A percentile compares a stretch with the other conserved stretches of the same genome.
phyloP scores from a whole-genome alignment of 2,329 filamentous ascomycete species.

The Verticillium longisporum region DNA sequence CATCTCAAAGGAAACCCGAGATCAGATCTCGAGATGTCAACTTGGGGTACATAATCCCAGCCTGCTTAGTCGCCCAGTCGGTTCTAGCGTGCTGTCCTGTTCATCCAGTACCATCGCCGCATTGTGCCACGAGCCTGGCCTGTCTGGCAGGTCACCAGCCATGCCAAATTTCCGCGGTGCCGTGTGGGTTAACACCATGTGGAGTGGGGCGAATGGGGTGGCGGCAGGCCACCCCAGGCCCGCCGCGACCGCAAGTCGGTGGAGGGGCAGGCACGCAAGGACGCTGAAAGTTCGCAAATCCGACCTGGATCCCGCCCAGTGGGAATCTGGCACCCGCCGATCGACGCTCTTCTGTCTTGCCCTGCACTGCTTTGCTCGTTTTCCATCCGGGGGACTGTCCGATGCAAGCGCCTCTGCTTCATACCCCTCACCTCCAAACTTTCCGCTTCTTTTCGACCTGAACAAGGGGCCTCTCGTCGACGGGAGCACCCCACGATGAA shows the following conservation, averaged over 20 bases:
- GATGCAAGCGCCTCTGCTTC: neutral
- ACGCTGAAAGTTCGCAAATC: neutral
- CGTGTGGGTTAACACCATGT: neutral
- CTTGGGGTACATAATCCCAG: neutral
- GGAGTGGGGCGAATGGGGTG: neutral
- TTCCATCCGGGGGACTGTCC: neutral
- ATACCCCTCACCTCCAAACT: neutral
- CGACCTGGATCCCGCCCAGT: neutral
- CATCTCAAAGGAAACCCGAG: neutral
- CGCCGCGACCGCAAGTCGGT: neutral
- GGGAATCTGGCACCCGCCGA: neutral
- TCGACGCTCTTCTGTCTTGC: neutral
- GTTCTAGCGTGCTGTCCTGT: neutral
- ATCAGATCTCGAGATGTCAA: neutral
- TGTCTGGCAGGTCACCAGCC: neutral
- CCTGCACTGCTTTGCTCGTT: neutral
- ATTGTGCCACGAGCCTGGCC: neutral
- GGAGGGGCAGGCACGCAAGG: neutral
- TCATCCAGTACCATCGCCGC: neutral
- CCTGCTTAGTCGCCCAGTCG: neutral
- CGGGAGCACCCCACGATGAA: constrained; percentile 29
- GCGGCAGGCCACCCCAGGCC: neutral
- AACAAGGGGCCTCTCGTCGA: neutral
- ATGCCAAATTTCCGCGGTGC: neutral
- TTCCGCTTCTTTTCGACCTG: neutral